Evolutionary conservation across 768 basidiomycete genomes (phyloP).

Genomic region (Lactifluus pinguis): DNA sequence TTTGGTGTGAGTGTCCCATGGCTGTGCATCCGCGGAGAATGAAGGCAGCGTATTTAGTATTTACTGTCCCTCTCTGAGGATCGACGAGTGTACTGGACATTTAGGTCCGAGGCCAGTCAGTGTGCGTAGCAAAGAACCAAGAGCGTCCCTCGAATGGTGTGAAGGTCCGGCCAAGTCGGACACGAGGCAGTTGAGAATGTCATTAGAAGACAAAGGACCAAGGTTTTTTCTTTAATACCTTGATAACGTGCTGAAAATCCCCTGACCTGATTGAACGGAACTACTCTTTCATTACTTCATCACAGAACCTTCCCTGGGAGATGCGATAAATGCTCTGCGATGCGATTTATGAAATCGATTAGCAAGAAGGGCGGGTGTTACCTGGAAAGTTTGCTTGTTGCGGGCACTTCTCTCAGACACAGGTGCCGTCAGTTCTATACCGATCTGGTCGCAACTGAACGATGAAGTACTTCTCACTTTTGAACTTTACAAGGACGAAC

Average conservation of each 20-base stretch:
- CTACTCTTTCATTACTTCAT: background rate
- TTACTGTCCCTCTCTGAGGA: background rate
- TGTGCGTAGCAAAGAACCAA: background rate
- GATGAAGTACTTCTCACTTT: too few relatives aligned
- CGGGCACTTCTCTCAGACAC: background rate
- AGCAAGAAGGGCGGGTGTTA: background rate
- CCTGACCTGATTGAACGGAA: background rate
- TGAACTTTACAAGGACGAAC: background rate
- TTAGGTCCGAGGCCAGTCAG: background rate
- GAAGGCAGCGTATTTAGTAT: too few relatives aligned
- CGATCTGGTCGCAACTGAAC: background rate
- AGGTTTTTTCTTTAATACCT: background rate
- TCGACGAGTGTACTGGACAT: background rate
- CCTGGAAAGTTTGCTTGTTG: background rate
- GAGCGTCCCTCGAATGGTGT: background rate
- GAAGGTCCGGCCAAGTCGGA: conserved; percentile 2
- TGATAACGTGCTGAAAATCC: background rate
- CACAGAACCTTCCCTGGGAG: background rate
- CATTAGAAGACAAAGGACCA: background rate
- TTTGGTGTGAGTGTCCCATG: background rate
- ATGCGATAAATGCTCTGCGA: background rate
- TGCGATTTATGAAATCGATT: background rate
- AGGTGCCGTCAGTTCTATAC: background rate
- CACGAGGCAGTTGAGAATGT: conserved; percentile 3
- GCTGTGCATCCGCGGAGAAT: conserved; percentile 1